A percentile compares a stretch with the other conserved stretches of the same genome.
Conservation (phyloP, 225 moss, liverwort and hornwort genomes). For the Rhytidiadelphus loreus region DNA sequence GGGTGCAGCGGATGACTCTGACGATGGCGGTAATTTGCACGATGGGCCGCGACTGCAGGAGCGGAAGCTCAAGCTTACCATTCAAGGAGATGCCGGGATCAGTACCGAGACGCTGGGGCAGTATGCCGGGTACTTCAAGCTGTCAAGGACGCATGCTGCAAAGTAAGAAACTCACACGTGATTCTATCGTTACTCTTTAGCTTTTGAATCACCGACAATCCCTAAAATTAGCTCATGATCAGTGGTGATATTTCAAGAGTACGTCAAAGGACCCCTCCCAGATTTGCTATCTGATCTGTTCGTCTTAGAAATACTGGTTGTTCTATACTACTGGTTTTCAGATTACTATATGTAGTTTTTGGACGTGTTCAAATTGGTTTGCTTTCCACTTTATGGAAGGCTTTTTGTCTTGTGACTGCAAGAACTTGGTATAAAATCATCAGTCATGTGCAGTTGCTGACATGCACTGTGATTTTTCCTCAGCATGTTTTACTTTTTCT, state of each 20-base stretch:
- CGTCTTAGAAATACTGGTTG: background rate
- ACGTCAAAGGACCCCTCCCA: background rate
- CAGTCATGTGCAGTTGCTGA: background rate
- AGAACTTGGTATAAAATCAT: background rate
- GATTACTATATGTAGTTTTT: background rate
- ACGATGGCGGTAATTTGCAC: background rate
- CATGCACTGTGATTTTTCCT: background rate
- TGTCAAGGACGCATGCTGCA: constrained; percentile 41
- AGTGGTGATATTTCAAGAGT: background rate
- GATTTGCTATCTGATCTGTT: background rate
- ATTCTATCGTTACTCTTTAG: background rate
- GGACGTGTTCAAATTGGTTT: background rate
- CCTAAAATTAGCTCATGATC: background rate
- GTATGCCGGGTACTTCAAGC: constrained; percentile 60
- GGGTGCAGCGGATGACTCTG: constrained; percentile 4
- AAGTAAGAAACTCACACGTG: constrained; percentile 14
- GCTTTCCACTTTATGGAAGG: background rate
- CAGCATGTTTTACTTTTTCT: constrained; percentile 74
- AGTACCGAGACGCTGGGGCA: constrained; percentile 45
- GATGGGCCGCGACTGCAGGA: constrained; percentile 34
- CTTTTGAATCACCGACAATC: background rate
- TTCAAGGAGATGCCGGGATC: constrained; percentile 34
- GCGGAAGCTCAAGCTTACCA: constrained; percentile 12
- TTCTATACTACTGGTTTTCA: background rate
- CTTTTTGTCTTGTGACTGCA: background rate